Evolutionary conservation across 495 filamentous ascomycete genomes (phyloP).

Genomic region (Pseudomonodictys pantanalensis): DNA sequence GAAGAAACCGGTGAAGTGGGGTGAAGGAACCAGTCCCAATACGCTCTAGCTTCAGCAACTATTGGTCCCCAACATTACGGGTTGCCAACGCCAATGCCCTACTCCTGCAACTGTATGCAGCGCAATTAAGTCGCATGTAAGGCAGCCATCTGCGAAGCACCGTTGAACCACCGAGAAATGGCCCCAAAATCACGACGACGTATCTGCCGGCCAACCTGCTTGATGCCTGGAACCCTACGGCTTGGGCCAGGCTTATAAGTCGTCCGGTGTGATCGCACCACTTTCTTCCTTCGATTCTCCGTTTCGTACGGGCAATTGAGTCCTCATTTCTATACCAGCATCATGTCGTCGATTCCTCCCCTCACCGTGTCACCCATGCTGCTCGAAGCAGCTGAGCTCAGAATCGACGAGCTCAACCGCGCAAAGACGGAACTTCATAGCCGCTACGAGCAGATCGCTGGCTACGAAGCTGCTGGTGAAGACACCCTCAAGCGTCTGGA

Average conservation of each 20-base stretch:
- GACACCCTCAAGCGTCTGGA: slow-evolving; percentile 10
- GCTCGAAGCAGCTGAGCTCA: slow-evolving; percentile 18
- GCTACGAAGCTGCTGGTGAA: not conserved
- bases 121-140: too few species aligned
- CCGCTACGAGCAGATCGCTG: not conserved
- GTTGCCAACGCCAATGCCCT: not conserved
- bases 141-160: too few species aligned
- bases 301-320: not conserved
- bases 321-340: slow-evolving; percentile 1
- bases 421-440: slow-evolving; percentile 3
- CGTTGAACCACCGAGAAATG: too few species aligned
- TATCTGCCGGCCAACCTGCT: too few species aligned
- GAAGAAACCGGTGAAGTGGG: slow-evolving; percentile 8
- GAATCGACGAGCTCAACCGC: slow-evolving; percentile 20
- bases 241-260: too few species aligned
- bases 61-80: not conserved
- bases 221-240: too few species aligned
- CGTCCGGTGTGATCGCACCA: not conserved
- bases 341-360: slow-evolving; percentile 2
- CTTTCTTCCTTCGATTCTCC: not conserved
- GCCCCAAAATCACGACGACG: too few species aligned
- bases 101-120: slow-evolving; percentile 5
- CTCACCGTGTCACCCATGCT: slow-evolving; percentile 8
- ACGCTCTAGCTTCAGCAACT: not conserved
- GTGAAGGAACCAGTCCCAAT: not conserved